Base-by-base conservation (phyloP, 768 basidiomycete species). In the Rubroboletus satanas region DNA sequence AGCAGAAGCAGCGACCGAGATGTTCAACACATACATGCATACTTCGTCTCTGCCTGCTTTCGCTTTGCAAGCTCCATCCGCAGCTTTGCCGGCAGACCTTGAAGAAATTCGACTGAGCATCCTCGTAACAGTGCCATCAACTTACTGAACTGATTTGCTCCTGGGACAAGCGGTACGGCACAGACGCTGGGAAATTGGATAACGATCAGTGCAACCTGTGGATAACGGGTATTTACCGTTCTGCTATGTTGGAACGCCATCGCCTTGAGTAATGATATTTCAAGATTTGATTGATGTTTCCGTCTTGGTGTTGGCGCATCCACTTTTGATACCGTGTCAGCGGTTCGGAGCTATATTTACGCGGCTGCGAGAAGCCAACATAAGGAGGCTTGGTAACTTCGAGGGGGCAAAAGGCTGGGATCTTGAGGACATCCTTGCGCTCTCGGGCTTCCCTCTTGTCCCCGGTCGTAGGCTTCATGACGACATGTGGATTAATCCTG, bases 401-500 rank as follows among this genome's bases (percentile, higher is more conserved):
- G 8, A 73, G 66, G 3, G 83, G 81, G 33, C 73, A 64, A 47
- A 79, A 78, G n/a, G 74, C 67, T 1, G 68, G 71, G 28, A 87
- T 85, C 1, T 73, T 76, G 5, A 69, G 56, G 21, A 64, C 47
- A 9, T 66, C 61, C 9, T 65, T 57, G 14, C 84, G 80, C 5
- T 63, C 49, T 41, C 61, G 61, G 2, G 60, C 67, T 49, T 77
- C 73, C 9, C 59, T 59, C 15, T 57, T 72, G 56, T 80, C 74
- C 32, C 51, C 56, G 0, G 57, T 5, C 5, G 75, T 80, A 28
- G 59, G 60, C 2, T 71, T 61, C 37, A 77, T 66, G 8, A 74
- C 64, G 1, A 51, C 8, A 42, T 86, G 79, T 0, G 88, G 87
- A 60, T 83, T 82, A n/a, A 67, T 66, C 85, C 85, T 87, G 49